Evolutionary conservation across 2,329 filamentous ascomycete genomes (phyloP), one percentile per base, ranked within the genome.

Genomic region (Botryotinia convoluta): DNA sequence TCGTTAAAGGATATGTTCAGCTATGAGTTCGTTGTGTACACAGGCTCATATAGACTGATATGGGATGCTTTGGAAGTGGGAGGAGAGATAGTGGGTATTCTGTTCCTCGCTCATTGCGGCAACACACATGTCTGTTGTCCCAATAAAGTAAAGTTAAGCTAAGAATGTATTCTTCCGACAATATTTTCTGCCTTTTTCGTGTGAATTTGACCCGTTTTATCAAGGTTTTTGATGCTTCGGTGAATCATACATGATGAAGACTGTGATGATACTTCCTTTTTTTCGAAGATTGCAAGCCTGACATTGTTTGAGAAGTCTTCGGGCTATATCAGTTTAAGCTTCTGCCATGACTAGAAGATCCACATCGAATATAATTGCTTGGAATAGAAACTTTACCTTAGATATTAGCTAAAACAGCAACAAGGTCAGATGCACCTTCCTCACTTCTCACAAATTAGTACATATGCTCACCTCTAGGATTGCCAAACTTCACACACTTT

Each of bases 331-430:
- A 9, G 3, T 0, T 45, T 22, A 9, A 22, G 44, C 18, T 22
- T 45, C 18, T 22, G 9, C 22, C 7, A 9, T 45, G 44, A 45
- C 18, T 20, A 22, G 20, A 20, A 22, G 44, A 22, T 22, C 2
- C 18, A 45, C 8, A 22, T 9, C 20, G 7, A 22, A 45, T 1
- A 4, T 22, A 0, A 16, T 1, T 7, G 12, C 48, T 51, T 2
- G 22, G 9, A 4, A 4, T 3, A 51, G 3, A 16, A 14, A 14
- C 32, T 37, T 37, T 1, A 2, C 5, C 32, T 14, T 1, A 3
- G 2, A 14, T 12, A 0, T 22, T 14, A 20, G 35, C 32, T 60
- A 7, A 37, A 12, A 7, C 16, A 1, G 9, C 18, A 60, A 37
- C 2, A 14, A 37, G 4, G 8, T 6, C 2, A 48, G 29, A 37